These are phyloP conservation scores for Talaromyces borbonicus DNA, from an alignment of 495 filamentous ascomycete genomes.

Conservation along the genomic window DNA sequence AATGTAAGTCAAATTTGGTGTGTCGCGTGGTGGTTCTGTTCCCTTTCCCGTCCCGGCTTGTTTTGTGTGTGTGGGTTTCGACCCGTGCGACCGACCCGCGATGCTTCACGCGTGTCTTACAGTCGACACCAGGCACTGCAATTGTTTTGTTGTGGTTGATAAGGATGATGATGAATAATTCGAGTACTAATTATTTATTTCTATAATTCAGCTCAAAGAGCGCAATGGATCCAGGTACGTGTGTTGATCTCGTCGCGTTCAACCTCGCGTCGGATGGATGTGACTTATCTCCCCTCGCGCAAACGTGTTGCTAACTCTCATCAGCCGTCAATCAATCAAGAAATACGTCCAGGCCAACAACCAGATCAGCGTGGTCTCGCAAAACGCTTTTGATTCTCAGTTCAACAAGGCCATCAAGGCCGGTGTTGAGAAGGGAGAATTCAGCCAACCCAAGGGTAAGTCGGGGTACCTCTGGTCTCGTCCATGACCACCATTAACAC, in stretches of 20 bases:
- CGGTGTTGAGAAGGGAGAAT: slow-evolving; percentile 83
- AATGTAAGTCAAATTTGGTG: slow-evolving; percentile 52
- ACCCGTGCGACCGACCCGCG: no score
- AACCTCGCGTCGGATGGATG: neutral
- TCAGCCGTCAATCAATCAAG: slow-evolving; percentile 90
- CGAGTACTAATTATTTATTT: slow-evolving; percentile 5
- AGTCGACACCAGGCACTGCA: slow-evolving; percentile 2
- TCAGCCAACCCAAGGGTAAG: slow-evolving; percentile 93
- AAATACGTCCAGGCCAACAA: slow-evolving; percentile 98
- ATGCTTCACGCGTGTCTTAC: slow-evolving; percentile 5
- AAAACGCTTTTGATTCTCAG: slow-evolving; percentile 72
- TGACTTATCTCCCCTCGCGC: neutral
- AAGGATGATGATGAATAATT: no score
- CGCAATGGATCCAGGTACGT: slow-evolving; percentile 55
- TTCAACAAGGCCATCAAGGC: slow-evolving; percentile 88
- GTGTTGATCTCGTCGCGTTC: neutral
- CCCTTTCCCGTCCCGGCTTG: slow-evolving; percentile 13
- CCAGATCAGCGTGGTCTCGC: slow-evolving; percentile 58
- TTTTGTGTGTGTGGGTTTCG: slow-evolving; percentile 6
- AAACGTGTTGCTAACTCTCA: neutral
- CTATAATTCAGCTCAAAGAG: slow-evolving; percentile 48
- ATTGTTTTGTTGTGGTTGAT: neutral
- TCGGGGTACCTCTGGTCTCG: slow-evolving; percentile 11
- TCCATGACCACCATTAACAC: slow-evolving; percentile 19
- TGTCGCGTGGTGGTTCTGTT: slow-evolving; percentile 22